Base-by-base conservation (phyloP, 192 early-diverging fungal species). In the Gryganskiella cystojenkinii region DNA sequence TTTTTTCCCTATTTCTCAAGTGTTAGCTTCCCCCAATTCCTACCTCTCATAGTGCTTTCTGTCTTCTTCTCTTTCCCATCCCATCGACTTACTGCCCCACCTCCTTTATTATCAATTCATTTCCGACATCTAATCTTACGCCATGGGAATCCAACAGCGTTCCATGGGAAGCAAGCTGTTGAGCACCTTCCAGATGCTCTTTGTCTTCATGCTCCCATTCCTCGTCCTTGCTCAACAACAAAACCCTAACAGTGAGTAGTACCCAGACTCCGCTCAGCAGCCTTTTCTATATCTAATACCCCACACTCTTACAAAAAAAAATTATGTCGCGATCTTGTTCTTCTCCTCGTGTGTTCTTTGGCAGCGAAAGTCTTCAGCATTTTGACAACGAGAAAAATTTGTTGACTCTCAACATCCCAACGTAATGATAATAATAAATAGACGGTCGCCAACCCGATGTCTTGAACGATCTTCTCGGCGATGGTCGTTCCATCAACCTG, bases 221-320 rank as follows among this genome's bases (percentile, higher is more conserved):
- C 31, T 74, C 19, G 57, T 56, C 20, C 11, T 65, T 44, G 71
- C 71, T 10, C 71, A 71, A 34, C 30, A 59, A 24, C 65, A 42
- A 15, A 58, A 49, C 35, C 28, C 42, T 45, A 51, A 43, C 33
- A 31, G 13, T 46, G 14, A 31, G 13, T 52, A 19, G n/a, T n/a
- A n/a, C n/a, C n/a, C n/a, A n/a, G n/a, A n/a, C n/a, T n/a, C n/a
- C n/a, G n/a, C n/a, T n/a, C n/a, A n/a, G n/a, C n/a, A n/a, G n/a
- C n/a, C n/a, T n/a, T 58, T 22, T 51, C 14, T 10, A 30, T n/a
- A 40, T 40, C 0, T 15, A 10, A 44, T 20, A 31, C 28, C n/a
- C n/a, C n/a, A n/a, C n/a, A n/a, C n/a, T n/a, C n/a, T n/a, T n/a
- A n/a, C n/a, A n/a, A n/a, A n/a, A n/a, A n/a, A n/a, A n/a, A n/a